A percentile compares a stretch with the other conserved stretches of the same genome.
phyloP scores from a whole-genome alignment of 768 basidiomycete genomes.

The Gymnopilus junonius region DNA sequence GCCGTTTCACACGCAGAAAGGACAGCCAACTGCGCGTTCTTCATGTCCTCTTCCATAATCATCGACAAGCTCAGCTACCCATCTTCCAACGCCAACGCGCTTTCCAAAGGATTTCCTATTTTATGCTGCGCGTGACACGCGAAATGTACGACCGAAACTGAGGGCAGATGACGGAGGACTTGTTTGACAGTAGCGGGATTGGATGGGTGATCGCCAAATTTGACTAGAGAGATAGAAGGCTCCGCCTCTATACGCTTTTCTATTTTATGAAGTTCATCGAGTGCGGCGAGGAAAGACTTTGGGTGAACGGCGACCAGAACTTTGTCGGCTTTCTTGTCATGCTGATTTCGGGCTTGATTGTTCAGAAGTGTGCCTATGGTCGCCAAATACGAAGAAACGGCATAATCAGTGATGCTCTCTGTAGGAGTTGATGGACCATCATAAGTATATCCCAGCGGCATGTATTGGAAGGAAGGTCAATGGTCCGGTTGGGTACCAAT shows the following conservation, averaged over 20 bases:
- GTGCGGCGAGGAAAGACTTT: slow-evolving; percentile 6
- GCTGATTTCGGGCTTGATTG: neutral
- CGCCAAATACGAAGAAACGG: slow-evolving; percentile 29
- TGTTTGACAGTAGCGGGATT: slow-evolving; percentile 15
- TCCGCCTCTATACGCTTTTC: slow-evolving; percentile 1
- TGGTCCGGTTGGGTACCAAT: slow-evolving; percentile 32
- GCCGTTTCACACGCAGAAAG: slow-evolving; percentile 39
- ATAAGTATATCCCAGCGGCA: slow-evolving; percentile 41
- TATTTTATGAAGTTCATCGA: slow-evolving; percentile 14
- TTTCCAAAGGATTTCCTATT: slow-evolving; percentile 26
- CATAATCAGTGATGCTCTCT: slow-evolving; percentile 21
- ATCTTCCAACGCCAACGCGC: slow-evolving; percentile 24
- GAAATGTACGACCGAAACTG: slow-evolving; percentile 30
- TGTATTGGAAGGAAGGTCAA: slow-evolving; percentile 44
- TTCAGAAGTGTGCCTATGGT: slow-evolving; percentile 12
- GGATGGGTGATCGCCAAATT: slow-evolving; percentile 9
- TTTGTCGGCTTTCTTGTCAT: slow-evolving; percentile 20
- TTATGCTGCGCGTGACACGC: slow-evolving; percentile 36
- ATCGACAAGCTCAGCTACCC: slow-evolving; percentile 19
- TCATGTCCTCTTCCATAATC: slow-evolving; percentile 24
- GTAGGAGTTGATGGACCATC: neutral
- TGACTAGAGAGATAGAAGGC: slow-evolving; percentile 6
- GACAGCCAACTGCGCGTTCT: slow-evolving; percentile 27
- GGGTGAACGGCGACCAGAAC: slow-evolving; percentile 18
- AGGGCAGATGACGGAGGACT: neutral